Evolutionary conservation across 1,139 yeast species (phyloP), one percentile per base, ranked within the genome.

Genomic region (Taphrina wiesneri): DNA sequence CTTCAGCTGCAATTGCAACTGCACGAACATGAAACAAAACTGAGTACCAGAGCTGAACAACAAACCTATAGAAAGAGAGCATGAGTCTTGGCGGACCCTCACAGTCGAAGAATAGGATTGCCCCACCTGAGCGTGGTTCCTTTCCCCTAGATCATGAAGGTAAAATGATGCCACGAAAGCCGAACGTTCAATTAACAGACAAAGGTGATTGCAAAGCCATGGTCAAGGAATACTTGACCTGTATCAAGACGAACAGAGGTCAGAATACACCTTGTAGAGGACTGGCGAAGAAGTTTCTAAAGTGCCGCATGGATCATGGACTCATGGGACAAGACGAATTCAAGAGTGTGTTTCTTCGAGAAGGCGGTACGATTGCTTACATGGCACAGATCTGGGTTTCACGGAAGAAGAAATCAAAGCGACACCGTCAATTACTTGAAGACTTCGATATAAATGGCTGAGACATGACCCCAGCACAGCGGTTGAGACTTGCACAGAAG

Each of bases 121-220:
- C 56, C 17, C 67, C 67, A 2, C 67, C 67, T 11, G 63, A 65
- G 41, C 57, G 66, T 13, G 67, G 67, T 7, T 61, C 66, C 13
- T 65, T 65, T 28, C 67, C 67, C 9, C 39, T 65, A 7, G 67
- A 65, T 51, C 67, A 65, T 41, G 63, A 60, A n/a, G 67, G 67
- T 54, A 25, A 11, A 28, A 17, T 34, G 26, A 1, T 17, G 13
- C 11, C 36, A 11, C 34, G 13, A 17, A 7, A 11, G 1, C 13
- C 17, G 11, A 13, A 26, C 13, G 1, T 19, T n/a, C 3, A 13
- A 9, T 28, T 36, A 13, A 30, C 9, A 17, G 15, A 3, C n/a
- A 11, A 9, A 63, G 67, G 66, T 3, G 67, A 65, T 21, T 65
- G 67, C 39, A 46, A 61, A 17, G 15, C 41, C n/a, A 43, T 65